Percentiles rank a stretch among this genome's conserved stretches.
These are phyloP conservation scores for Porogramme epimiltina DNA, from an alignment of 1,284 basidiomycete species.

Conservation along the genomic window DNA sequence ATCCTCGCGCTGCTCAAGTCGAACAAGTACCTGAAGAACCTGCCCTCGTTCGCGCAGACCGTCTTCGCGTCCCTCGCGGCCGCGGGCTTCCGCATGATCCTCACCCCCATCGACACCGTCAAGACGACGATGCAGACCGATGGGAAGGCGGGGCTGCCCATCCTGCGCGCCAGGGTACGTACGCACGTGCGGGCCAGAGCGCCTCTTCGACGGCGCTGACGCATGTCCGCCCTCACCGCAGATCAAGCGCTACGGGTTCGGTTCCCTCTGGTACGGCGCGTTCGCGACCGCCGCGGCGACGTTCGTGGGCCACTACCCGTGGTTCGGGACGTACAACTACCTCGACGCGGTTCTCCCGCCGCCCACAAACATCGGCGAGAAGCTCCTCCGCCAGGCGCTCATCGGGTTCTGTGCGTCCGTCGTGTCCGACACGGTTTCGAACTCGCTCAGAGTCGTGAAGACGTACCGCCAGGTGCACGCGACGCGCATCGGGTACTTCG, in stretches of 20 bases:
- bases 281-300: slow-evolving; percentile 88
- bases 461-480: slow-evolving; percentile 90
- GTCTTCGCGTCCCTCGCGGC: slow-evolving; percentile 72
- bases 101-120: slow-evolving; percentile 88
- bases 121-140: slow-evolving; percentile 94
- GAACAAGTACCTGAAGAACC: slow-evolving; percentile 64
- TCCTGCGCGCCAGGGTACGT: slow-evolving; percentile 67
- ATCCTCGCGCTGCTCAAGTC: slow-evolving; percentile 75
- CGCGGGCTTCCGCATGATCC: slow-evolving; percentile 78
- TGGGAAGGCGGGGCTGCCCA: slow-evolving; percentile 65
- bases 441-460: slow-evolving; percentile 89
- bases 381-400: slow-evolving; percentile 76
- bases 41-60: slow-evolving; percentile 68
- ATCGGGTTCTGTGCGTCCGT: slow-evolving; percentile 87
- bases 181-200: no score
- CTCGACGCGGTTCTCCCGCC: slow-evolving; percentile 65
- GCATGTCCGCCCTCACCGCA: slow-evolving; percentile 26
- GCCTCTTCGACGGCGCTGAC: not conserved
- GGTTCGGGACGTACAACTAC: slow-evolving; percentile 85
- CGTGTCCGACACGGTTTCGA: slow-evolving; percentile 80
- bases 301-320: slow-evolving; percentile 89
- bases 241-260: slow-evolving; percentile 76
- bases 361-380: slow-evolving; percentile 54
- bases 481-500: slow-evolving; percentile 71
- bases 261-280: slow-evolving; percentile 85